Evolutionary conservation across 2,329 filamentous ascomycete species (phyloP).

Genomic region (Fusarium subglutinans): DNA sequence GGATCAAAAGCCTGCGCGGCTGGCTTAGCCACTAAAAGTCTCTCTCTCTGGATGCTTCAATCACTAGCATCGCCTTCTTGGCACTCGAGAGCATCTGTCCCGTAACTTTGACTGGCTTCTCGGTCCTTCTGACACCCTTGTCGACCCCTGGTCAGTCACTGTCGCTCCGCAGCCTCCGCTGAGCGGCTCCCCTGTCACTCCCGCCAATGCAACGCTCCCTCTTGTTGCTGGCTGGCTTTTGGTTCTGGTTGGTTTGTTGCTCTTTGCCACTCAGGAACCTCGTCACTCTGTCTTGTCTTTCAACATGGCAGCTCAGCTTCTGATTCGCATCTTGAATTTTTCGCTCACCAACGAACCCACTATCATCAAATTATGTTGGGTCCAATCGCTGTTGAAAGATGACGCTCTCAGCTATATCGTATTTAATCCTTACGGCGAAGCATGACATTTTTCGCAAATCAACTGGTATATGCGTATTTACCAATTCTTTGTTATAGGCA

Average conservation of each 20-base stretch:
- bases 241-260: conserved; percentile 14
- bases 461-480: not conserved
- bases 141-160: conserved; percentile 26
- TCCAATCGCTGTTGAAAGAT: conserved; percentile 26
- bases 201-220: conserved; percentile 2
- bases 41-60: not conserved
- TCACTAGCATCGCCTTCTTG: conserved; percentile 15
- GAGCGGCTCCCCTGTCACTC: conserved; percentile 32
- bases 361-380: conserved; percentile 18
- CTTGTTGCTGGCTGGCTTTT: conserved; percentile 1
- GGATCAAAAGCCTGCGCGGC: conserved; percentile 15
- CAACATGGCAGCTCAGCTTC: conserved; percentile 6
- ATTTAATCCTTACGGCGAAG: conserved; percentile 17
- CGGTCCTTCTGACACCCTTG: conserved; percentile 36
- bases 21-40: conserved; percentile 25
- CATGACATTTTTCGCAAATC: conserved; percentile 4
- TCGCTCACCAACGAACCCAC: conserved; percentile 11
- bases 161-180: conserved; percentile 4
- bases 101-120: conserved; percentile 42
- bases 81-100: conserved; percentile 24
- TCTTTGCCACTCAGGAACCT: conserved; percentile 36
- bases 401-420: conserved; percentile 2
- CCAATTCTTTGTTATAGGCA: conserved; percentile 9
- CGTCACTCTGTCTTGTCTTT: conserved; percentile 13
- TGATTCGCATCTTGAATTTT: conserved; percentile 31